Base-by-base conservation (phyloP, 2,329 filamentous ascomycete genomes). In the Colletotrichum truncatum region DNA sequence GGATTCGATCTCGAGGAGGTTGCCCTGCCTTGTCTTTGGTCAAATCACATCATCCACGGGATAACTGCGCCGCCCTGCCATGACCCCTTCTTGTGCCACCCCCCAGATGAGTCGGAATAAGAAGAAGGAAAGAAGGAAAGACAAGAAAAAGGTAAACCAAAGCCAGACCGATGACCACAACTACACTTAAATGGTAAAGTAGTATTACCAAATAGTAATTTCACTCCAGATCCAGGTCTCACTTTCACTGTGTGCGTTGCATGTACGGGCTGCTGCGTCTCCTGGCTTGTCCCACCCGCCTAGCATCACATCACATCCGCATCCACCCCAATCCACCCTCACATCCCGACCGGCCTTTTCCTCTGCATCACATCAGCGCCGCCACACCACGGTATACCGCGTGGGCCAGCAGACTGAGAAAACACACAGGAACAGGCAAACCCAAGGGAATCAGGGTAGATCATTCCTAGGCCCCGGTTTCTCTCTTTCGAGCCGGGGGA, bases 251-350 rank as follows among this genome's bases (percentile, higher is more conserved):
- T 32, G 7, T 32, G n/a, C n/a, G n/a, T n/a, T n/a, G n/a, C n/a
- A n/a, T n/a, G n/a, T n/a, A n/a, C n/a, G n/a, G 25, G 23, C 21
- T 28, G 43, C 25, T 43, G 26, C 53, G 26, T 45, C 25, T 30
- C 26, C 53, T 56, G 53, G n/a, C n/a, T 41, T 56, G 53, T 56
- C 53, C 53, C 39, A 56, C 53, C 28, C 53, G 28, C 21, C 11
- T 30, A 32, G 51, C 36, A 54, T 54, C 51, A 25, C 14, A 56
- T 56, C 53, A 26, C 34, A 53, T 25, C 28, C 23, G 21, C 36
- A 41, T 54, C 36, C 14, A n/a, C 16, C 12, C 14, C 10, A 14
- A 6, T n/a, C 38, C 38, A 6, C 4, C 38, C 38, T 5, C 12
- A 2, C 36, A 7, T 16, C 38, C 12, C 7, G 16, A n/a, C 38